A percentile compares a stretch with the other conserved stretches of the same genome.
Evolutionary conservation across 805 yeast species (phyloP).

Genomic region (Starmerella powellii): DNA sequence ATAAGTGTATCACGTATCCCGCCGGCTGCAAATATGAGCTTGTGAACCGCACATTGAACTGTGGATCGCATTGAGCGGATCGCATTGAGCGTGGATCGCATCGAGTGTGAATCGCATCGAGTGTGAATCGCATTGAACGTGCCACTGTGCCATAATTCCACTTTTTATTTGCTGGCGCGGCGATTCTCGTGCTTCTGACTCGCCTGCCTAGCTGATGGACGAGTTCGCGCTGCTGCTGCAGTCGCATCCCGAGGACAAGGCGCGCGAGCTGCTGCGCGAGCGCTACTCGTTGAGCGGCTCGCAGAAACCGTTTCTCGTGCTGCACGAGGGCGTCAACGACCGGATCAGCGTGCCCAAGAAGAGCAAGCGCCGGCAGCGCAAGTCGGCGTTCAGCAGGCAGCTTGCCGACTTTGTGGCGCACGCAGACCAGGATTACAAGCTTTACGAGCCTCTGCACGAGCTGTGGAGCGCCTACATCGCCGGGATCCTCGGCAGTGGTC

Average conservation of each 20-base stretch:
- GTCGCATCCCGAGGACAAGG: slow-evolving; percentile 26
- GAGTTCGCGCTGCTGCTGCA: slow-evolving; percentile 25
- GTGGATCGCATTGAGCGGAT: no score
- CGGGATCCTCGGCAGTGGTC: slow-evolving; percentile 35
- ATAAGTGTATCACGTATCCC: background rate
- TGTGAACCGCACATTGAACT: no score
- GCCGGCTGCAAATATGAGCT: no score
- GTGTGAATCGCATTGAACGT: no score
- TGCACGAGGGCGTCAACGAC: slow-evolving; percentile 19
- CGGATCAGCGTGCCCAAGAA: slow-evolving; percentile 9
- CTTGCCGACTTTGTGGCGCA: slow-evolving; percentile 28
- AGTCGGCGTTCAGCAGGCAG: slow-evolving; percentile 26
- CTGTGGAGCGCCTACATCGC: slow-evolving; percentile 65
- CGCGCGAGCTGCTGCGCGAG: slow-evolving; percentile 29
- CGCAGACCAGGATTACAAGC: slow-evolving; percentile 32
- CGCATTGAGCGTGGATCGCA: no score
- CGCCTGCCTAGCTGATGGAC: background rate
- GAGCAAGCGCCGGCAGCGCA: slow-evolving; percentile 21
- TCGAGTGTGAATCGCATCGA: no score
- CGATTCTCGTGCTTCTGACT: no score
- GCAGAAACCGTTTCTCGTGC: slow-evolving; percentile 29
- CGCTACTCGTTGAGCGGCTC: slow-evolving; percentile 30
- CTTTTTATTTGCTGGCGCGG: no score
- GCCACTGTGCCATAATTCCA: no score
- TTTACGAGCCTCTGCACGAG: slow-evolving; percentile 43